Base-by-base conservation (phyloP, 225 moss, liverwort and hornwort species). In the Climacium dendroides region DNA sequence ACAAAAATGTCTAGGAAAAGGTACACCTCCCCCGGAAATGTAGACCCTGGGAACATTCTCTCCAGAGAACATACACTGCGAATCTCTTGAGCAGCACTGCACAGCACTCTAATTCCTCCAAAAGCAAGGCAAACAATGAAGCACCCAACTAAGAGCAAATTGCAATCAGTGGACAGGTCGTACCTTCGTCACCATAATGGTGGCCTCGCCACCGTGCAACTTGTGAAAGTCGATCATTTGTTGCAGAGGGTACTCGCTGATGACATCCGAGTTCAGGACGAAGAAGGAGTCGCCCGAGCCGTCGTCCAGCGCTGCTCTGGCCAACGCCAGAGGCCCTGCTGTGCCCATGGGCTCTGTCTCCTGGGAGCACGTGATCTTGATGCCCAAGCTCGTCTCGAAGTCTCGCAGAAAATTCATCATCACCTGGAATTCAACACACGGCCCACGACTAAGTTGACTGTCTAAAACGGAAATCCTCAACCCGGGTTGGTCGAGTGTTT, bases 161-260 rank as follows among this genome's bases (percentile, higher is more conserved):
- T 69, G 34, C 22, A 50, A 82, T 69, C 67, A 32, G n/a, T 16
- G 62, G 25, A 45, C 71, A 32, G 12, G 52, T 9, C 11, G 48
- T 90, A 98, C 98, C 98, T 98, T 96, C 29, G 98, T 98, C 74
- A 98, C 98, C 96, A 98, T 94, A 39, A 98, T 96, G 45, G 96
- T 94, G 54, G 98, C 98, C 88, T 98, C 98, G 28, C 94, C 96
- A 30, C 94, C 93, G 60, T 96, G 96, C 37, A 74, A 39, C 82
- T 96, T 96, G 92, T 98, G 98, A 26, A 98, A 98, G 19, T 92
- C 95, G 17, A 98, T 89, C 98, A 98, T 98, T 85, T 96, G 93
- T 26, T 74, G 90, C 89, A 98, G 71, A 19, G 98, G 98, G 65
- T 98, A 98, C 70, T 98, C 98, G 79, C 96, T 94, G 89, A 98